These are phyloP conservation scores for Elsinoe arachidis DNA, from an alignment of 2,329 filamentous ascomycete genomes.

Conservation along the genomic window DNA sequence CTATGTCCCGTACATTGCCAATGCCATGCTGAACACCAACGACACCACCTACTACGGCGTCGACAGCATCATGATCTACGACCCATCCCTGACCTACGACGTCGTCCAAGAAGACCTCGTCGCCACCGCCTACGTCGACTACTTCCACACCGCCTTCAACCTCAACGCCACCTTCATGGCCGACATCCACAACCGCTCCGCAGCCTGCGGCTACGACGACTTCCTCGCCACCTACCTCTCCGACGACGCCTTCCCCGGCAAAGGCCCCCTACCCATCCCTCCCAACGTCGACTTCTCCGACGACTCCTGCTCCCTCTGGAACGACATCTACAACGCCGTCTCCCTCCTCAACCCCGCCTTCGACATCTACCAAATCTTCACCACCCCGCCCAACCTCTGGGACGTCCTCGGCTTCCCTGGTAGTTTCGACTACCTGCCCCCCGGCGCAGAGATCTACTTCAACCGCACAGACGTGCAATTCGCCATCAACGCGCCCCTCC, in stretches of 20 bases:
- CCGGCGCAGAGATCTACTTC: slow-evolving; percentile 58
- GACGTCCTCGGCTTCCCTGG: slow-evolving; percentile 63
- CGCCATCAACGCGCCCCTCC: slow-evolving; percentile 55
- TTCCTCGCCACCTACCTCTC: slow-evolving; percentile 52
- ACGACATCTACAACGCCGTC: slow-evolving; percentile 47
- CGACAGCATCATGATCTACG: slow-evolving; percentile 62
- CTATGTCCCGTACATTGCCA: slow-evolving; percentile 63
- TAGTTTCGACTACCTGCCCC: slow-evolving; percentile 54
- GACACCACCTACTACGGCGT: slow-evolving; percentile 61
- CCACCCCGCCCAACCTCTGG: slow-evolving; percentile 61
- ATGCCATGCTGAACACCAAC: slow-evolving; percentile 61
- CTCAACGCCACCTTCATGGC: slow-evolving; percentile 53
- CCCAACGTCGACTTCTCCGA: slow-evolving; percentile 37
- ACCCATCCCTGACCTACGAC: slow-evolving; percentile 54
- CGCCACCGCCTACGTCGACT: slow-evolving; percentile 51
- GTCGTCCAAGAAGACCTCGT: slow-evolving; percentile 44
- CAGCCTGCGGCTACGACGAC: slow-evolving; percentile 53
- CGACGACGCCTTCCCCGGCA: slow-evolving; percentile 54
- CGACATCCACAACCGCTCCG: slow-evolving; percentile 40
- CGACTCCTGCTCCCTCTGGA: slow-evolving; percentile 42
- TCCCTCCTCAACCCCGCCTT: slow-evolving; percentile 64
- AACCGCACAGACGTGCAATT: slow-evolving; percentile 60
- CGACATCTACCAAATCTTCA: slow-evolving; percentile 64
- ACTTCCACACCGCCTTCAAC: slow-evolving; percentile 51
- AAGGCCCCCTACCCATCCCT: slow-evolving; percentile 48